A percentile compares a stretch with the other conserved stretches of the same genome.
These are phyloP conservation scores for Jasminum sambac DNA, from an alignment of 257 asterid species.

Conservation along the genomic window DNA sequence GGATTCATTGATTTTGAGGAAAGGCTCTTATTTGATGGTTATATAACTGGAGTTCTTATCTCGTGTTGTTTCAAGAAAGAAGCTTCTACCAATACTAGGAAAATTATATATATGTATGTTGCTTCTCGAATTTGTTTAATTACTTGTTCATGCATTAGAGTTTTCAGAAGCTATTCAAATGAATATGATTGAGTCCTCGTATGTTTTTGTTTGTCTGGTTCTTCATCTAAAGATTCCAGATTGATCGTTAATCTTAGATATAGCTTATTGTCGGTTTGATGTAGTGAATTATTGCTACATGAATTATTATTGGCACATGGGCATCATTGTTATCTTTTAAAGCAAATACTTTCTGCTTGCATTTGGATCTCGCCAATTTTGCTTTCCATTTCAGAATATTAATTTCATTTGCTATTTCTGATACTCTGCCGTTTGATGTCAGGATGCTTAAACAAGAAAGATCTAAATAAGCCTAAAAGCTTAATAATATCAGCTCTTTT, in stretches of 20 bases:
- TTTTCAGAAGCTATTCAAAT: conserved; percentile 9
- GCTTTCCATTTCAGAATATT: background rate
- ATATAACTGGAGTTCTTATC: background rate
- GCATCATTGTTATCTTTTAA: background rate
- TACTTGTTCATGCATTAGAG: conserved; percentile 1
- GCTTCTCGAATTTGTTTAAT: conserved; percentile 7
- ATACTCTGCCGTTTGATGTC: background rate
- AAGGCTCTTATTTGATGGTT: background rate
- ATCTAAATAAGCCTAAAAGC: background rate
- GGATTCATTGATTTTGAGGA: background rate
- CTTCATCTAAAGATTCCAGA: conserved; percentile 4
- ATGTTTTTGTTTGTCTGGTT: background rate
- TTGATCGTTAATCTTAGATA: conserved; percentile 5
- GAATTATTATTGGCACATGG: background rate
- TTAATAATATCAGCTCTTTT: background rate
- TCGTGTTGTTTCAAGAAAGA: background rate
- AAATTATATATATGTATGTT: background rate
- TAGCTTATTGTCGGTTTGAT: background rate
- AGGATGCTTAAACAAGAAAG: background rate
- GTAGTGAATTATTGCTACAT: background rate
- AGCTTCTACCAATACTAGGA: background rate
- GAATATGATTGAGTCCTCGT: background rate
- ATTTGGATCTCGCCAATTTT: conserved; percentile 1
- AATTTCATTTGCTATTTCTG: background rate
- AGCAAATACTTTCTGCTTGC: background rate